phyloP scores from a whole-genome alignment of 805 yeast species.

The Candida hispaniensis region DNA sequence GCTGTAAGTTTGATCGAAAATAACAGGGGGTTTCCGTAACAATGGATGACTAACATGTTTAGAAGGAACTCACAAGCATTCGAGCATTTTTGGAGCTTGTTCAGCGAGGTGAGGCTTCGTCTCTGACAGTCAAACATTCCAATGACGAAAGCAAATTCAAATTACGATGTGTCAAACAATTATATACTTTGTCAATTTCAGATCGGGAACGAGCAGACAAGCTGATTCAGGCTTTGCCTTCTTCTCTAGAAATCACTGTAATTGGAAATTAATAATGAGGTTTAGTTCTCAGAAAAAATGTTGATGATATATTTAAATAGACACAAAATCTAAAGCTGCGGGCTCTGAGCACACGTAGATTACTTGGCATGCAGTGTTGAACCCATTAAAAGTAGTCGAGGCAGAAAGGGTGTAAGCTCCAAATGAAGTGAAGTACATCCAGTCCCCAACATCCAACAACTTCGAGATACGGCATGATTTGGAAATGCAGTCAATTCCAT shows the following conservation, averaged over 20 bases:
- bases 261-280: slow-evolving; percentile 24
- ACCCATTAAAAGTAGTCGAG: slow-evolving; percentile 88
- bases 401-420: slow-evolving; percentile 95
- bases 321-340: slow-evolving; percentile 6
- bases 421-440: slow-evolving; percentile 72
- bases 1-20: too few relatives aligned
- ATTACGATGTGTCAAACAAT: slow-evolving; percentile 91
- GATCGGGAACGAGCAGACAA: slow-evolving; percentile 96
- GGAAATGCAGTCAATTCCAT: slow-evolving; percentile 81
- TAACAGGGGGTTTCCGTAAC: too few relatives aligned
- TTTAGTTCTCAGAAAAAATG: slow-evolving; percentile 17
- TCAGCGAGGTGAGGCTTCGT: slow-evolving; percentile 75
- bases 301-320: slow-evolving; percentile 1
- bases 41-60: too few relatives aligned
- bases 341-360: slow-evolving; percentile 47
- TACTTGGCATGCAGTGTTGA: slow-evolving; percentile 46
- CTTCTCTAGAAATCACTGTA: slow-evolving; percentile 34
- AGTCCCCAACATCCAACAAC: slow-evolving; percentile 72
- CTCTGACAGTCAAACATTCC: slow-evolving; percentile 93
- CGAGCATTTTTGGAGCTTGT: slow-evolving; percentile 92
- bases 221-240: slow-evolving; percentile 95
- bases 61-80: slow-evolving; percentile 85
- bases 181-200: slow-evolving; percentile 90
- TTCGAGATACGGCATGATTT: slow-evolving; percentile 41
- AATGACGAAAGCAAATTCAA: slow-evolving; percentile 95